Base-by-base conservation (phyloP, 2,329 filamentous ascomycete genomes). In the Herpomyces periplanetae region DNA sequence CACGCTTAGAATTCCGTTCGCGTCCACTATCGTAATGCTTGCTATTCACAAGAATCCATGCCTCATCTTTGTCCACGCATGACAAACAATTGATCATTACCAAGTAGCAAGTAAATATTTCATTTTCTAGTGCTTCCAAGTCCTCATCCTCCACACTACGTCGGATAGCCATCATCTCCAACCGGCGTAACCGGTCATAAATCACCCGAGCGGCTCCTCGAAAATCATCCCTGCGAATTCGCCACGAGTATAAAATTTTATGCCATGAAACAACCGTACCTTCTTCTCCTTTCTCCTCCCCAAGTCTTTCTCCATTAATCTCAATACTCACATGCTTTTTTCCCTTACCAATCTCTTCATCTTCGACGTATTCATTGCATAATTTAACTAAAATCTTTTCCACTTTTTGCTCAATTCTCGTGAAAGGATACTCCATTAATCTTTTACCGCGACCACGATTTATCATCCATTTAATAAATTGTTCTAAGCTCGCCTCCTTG, bases 71-170 rank as follows among this genome's bases (percentile, higher is more conserved):
- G 18, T 65, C 57, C 15, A 88, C 69, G 26, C 69, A 87, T 27
- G 64, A 68, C 24, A 96, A 45, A 1, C 69, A 61, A 34, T 96
- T 96, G 42, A 96, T 85, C 17, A 96, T 51, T 24, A 71, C 49
- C n/a, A 91, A 43, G 30, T 85, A 80, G 31, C 68, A 62, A 28
- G 64, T 54, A 17, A 61, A 57, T 13, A 65, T 47, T 1, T 48
- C 21, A 12, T 8, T 20, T 8, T 3, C 8, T 13, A 57, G 32
- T 14, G 45, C 45, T 23, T 50, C 47, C 24, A 51, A 50, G 17
- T 47, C 42, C 2, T 43, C 40, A 22, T 42, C 40, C 13, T 36
- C 6, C 10, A 10, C 17, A 5, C 13, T 17, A 6, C 17, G 9
- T 5, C 17, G 34, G n/a, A 34, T 31, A 13, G 23, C 34, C 27